Evolutionary conservation across 2,329 filamentous ascomycete species (phyloP).

Genomic region (Neofusicoccum sp.): DNA sequence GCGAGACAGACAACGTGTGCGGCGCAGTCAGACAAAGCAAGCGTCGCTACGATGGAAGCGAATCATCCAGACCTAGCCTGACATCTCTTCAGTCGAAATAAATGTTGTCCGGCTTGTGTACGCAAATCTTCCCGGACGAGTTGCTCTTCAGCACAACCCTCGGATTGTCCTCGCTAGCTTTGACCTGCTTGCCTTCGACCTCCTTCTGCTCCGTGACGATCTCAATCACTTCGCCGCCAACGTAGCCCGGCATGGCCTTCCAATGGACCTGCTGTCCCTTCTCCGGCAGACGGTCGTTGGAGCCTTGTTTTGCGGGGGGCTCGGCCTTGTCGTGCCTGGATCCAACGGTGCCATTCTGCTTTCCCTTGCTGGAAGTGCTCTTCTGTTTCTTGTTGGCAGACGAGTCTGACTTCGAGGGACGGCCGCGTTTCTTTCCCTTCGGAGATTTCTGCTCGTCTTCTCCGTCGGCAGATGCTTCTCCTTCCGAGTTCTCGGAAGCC

Average conservation of each 20-base stretch:
- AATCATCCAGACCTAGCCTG: neutral
- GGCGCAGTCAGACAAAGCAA: too few relatives aligned
- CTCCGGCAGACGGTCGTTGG: constrained; percentile 35
- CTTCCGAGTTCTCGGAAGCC: constrained; percentile 29
- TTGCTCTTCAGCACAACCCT: constrained; percentile 42
- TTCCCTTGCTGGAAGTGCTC: constrained; percentile 25
- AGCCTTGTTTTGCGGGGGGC: constrained; percentile 31
- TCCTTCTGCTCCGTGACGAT: constrained; percentile 41
- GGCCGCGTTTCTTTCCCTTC: constrained; percentile 27
- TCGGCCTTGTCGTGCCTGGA: constrained; percentile 30
- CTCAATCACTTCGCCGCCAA: constrained; percentile 44
- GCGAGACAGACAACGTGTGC: neutral
- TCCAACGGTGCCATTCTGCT: constrained; percentile 21
- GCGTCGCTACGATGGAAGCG: neutral
- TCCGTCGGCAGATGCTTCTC: constrained; percentile 17
- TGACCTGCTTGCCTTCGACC: constrained; percentile 42
- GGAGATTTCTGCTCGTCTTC: neutral
- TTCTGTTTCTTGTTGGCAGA: constrained; percentile 39
- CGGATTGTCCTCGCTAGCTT: constrained; percentile 44
- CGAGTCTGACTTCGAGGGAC: constrained; percentile 26
- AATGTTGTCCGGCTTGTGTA: constrained; percentile 45
- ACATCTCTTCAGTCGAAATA: constrained; percentile 38
- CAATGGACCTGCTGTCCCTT: constrained; percentile 44
- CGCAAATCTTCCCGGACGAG: constrained; percentile 40
- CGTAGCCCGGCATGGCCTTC: constrained; percentile 40